Evolutionary conservation across 2,329 filamentous ascomycete species (phyloP).

Genomic region (Leptographium wingfieldii): DNA sequence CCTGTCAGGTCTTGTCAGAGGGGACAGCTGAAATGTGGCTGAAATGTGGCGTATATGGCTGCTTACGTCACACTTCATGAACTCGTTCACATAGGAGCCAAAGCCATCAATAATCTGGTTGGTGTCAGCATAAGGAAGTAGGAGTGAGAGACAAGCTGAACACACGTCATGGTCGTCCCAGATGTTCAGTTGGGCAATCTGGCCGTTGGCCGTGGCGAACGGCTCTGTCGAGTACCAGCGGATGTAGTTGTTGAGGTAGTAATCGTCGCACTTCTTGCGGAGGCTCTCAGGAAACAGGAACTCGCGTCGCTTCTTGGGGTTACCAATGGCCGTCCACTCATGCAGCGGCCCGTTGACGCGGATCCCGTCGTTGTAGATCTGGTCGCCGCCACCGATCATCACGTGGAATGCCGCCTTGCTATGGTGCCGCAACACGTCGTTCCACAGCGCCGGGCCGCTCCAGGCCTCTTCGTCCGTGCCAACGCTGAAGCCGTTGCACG

Average conservation of each 20-base stretch:
- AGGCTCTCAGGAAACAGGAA: constrained; percentile 68
- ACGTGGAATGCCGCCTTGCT: constrained; percentile 77
- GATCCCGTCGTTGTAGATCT: constrained; percentile 93
- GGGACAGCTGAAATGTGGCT: background rate
- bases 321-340: constrained; percentile 72
- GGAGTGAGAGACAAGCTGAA: constrained; percentile 17
- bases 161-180: constrained; percentile 88
- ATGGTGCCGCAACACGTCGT: constrained; percentile 79
- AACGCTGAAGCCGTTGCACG: constrained; percentile 91
- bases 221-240: constrained; percentile 60
- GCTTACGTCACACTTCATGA: constrained; percentile 59
- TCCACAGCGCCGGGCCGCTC: constrained; percentile 88
- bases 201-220: constrained; percentile 74
- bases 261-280: constrained; percentile 73
- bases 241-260: constrained; percentile 86
- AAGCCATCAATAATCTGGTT: constrained; percentile 75
- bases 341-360: constrained; percentile 71
- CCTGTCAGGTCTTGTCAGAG: constrained; percentile 26
- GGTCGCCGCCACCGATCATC: constrained; percentile 90
- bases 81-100: constrained; percentile 84
- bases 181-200: constrained; percentile 92
- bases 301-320: constrained; percentile 68
- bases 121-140: constrained; percentile 6
- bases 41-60: background rate
- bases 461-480: constrained; percentile 76